Conservation (phyloP, 2,329 filamentous ascomycete species). For the Ascochyta koolunga region DNA sequence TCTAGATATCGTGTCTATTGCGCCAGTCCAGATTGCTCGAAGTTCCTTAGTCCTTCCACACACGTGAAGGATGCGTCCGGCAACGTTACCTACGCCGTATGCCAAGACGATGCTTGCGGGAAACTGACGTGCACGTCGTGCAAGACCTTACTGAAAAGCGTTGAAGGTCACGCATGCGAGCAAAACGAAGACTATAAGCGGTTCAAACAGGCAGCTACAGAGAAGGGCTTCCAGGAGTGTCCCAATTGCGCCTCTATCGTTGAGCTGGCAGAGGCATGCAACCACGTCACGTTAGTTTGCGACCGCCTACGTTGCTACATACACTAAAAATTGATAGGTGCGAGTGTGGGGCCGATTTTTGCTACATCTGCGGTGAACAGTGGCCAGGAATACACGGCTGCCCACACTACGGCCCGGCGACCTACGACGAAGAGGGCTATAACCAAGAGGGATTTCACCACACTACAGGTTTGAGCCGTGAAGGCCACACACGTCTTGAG, state of each 20-base stretch:
- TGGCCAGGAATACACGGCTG: slow-evolving; percentile 41
- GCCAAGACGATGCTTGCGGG: slow-evolving; percentile 26
- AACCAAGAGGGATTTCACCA: slow-evolving; percentile 41
- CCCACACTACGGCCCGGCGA: slow-evolving; percentile 37
- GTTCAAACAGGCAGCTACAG: slow-evolving; percentile 31
- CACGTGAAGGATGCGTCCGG: slow-evolving; percentile 22
- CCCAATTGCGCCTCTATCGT: slow-evolving; percentile 31
- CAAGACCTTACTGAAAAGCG: slow-evolving; percentile 22
- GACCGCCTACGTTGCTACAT: not conserved
- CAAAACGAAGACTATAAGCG: slow-evolving; percentile 27
- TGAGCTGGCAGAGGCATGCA: slow-evolving; percentile 43
- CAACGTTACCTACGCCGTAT: slow-evolving; percentile 29
- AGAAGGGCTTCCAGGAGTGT: slow-evolving; percentile 40
- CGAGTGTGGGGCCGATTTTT: slow-evolving; percentile 38
- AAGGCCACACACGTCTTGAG: slow-evolving; percentile 28
- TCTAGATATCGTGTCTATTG: slow-evolving; percentile 38
- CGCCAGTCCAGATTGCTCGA: slow-evolving; percentile 25
- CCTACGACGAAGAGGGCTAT: slow-evolving; percentile 40
- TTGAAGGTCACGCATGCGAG: slow-evolving; percentile 27
- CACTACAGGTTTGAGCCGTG: slow-evolving; percentile 33
- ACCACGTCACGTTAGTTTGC: slow-evolving; percentile 36
- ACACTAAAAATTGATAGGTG: slow-evolving; percentile 24
- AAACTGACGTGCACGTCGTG: slow-evolving; percentile 34
- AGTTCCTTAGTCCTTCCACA: slow-evolving; percentile 29
- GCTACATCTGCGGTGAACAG: slow-evolving; percentile 41